Percentiles rank a stretch among this genome's conserved stretches.
phyloP scores from a whole-genome alignment of 768 basidiomycete species.

The Mycena pura region DNA sequence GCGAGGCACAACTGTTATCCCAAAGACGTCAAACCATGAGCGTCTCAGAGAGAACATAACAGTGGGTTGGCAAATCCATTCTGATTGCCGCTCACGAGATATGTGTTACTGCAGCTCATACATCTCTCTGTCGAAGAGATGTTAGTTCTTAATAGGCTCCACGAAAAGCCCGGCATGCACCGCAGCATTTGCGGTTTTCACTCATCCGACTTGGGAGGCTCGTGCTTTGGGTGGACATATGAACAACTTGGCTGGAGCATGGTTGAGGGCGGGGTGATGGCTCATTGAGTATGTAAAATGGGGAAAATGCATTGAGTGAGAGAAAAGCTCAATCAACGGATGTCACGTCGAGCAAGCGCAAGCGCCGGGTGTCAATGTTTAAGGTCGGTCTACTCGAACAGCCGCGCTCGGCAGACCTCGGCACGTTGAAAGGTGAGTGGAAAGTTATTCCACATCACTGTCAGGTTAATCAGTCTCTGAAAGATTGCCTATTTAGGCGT shows the following conservation, averaged over 20 bases:
- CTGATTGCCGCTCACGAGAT: slow-evolving; percentile 20
- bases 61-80: slow-evolving; percentile 31
- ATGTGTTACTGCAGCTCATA: slow-evolving; percentile 37
- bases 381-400: no score
- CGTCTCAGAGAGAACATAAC: slow-evolving; percentile 50
- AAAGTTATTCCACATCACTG: no score
- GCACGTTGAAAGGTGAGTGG: no score
- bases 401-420: no score
- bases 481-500: no score
- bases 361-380: no score
- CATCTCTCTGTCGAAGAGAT: slow-evolving; percentile 45
- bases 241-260: slow-evolving; percentile 51
- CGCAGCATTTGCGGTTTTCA: slow-evolving; percentile 28
- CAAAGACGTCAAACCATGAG: slow-evolving; percentile 52
- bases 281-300: background rate
- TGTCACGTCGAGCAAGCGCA: background rate
- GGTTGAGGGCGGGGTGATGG: slow-evolving; percentile 1
- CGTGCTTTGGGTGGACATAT: slow-evolving; percentile 50
- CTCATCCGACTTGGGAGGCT: slow-evolving; percentile 24
- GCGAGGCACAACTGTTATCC: slow-evolving; percentile 65
- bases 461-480: no score
- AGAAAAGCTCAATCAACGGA: background rate
- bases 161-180: slow-evolving; percentile 49
- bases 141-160: slow-evolving; percentile 44
- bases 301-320: background rate